phyloP scores from a whole-genome alignment of 495 filamentous ascomycete genomes.

The Penicillium odoratum region DNA sequence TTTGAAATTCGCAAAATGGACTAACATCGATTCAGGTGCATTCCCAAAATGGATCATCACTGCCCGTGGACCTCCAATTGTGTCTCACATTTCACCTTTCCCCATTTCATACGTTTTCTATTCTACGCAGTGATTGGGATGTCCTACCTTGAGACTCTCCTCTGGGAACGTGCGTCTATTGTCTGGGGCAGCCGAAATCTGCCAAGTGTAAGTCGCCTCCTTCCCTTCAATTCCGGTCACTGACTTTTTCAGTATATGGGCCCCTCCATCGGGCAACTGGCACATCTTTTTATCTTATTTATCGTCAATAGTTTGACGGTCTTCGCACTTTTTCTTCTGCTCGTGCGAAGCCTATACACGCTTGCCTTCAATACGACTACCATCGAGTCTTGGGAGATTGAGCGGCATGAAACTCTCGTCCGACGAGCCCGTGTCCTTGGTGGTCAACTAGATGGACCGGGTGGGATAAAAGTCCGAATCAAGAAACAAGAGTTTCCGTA shows the following conservation, averaged over 20 bases:
- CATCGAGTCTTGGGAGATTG: slow-evolving; percentile 93
- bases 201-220: slow-evolving; percentile 55
- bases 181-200: slow-evolving; percentile 68
- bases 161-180: slow-evolving; percentile 57
- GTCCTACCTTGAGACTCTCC: slow-evolving; percentile 56
- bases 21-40: slow-evolving; percentile 57
- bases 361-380: slow-evolving; percentile 68
- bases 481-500: slow-evolving; percentile 82
- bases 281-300: slow-evolving; percentile 64
- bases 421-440: slow-evolving; percentile 57
- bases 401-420: slow-evolving; percentile 76
- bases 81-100: slow-evolving; percentile 86
- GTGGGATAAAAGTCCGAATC: slow-evolving; percentile 56
- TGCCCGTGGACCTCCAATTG: slow-evolving; percentile 96
- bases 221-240: neutral
- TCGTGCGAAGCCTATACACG: slow-evolving; percentile 60
- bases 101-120: slow-evolving; percentile 87
- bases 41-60: slow-evolving; percentile 98
- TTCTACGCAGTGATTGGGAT: slow-evolving; percentile 73
- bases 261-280: slow-evolving; percentile 61
- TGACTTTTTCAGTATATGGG: slow-evolving; percentile 65
- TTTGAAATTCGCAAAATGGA: neutral
- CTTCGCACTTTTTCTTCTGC: slow-evolving; percentile 65
- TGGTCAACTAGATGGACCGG: slow-evolving; percentile 60
- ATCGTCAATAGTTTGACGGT: slow-evolving; percentile 60